Percentiles rank a stretch among this genome's conserved stretches.
Conservation (phyloP, 352 stramenopile species). For the Blastocystis sp. region DNA sequence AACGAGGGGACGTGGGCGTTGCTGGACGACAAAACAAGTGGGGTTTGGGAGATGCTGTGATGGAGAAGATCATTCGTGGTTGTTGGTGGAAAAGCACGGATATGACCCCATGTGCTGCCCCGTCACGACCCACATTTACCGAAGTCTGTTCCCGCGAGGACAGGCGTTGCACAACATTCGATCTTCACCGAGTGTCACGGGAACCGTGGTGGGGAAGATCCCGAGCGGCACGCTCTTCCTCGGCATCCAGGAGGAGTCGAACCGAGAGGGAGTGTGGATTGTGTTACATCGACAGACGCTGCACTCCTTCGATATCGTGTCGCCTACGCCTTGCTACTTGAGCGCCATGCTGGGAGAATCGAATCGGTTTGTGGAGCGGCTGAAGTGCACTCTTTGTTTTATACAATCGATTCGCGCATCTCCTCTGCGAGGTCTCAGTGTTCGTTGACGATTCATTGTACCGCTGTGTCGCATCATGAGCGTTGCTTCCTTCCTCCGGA, state of each 20-base stretch:
- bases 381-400: conserved; percentile 50
- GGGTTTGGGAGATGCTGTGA: not conserved
- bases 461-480: too few relatives aligned
- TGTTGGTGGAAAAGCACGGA: conserved; percentile 60
- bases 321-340: conserved; percentile 30
- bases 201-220: conserved; percentile 28
- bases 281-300: conserved; percentile 44
- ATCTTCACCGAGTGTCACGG: conserved; percentile 17
- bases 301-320: conserved; percentile 40
- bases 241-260: not conserved
- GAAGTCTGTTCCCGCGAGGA: conserved; percentile 21
- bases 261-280: conserved; percentile 42
- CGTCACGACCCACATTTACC: not conserved
- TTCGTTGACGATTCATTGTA: too few relatives aligned
- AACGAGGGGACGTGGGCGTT: conserved; percentile 47
- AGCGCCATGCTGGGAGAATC: not conserved
- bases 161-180: conserved; percentile 56
- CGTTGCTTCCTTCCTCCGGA: too few relatives aligned
- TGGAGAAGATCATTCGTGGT: not conserved
- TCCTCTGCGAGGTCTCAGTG: too few relatives aligned
- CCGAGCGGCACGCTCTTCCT: conserved; percentile 33
- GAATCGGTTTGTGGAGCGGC: conserved; percentile 1
- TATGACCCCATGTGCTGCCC: conserved; percentile 58
- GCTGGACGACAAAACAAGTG: conserved; percentile 15
- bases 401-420: not conserved